Base-by-base conservation (phyloP, 176 grass and related monocot species). In the Bothriochloa decipiens region DNA sequence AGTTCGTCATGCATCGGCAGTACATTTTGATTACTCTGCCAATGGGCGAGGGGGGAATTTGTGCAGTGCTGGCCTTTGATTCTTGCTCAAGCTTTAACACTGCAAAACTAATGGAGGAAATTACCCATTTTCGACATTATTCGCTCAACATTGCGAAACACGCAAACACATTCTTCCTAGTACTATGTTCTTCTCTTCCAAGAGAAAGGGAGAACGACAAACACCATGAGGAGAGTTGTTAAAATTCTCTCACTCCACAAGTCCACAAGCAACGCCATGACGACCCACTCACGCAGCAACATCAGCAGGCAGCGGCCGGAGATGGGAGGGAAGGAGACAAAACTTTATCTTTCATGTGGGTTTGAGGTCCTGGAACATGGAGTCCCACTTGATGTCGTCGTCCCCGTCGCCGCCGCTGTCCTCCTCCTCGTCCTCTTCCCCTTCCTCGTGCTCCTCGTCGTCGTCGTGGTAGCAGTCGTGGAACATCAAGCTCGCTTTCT, bases 301-400 rank as follows among this genome's bases (percentile, higher is more conserved):
- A 36, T 9, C 42, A 60, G 20, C 9, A 63, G 1, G 17, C 1
- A 4, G 23, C 41, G 61, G 8, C n/a, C 11, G 20, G 43, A 23
- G 35, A 53, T 35, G 17, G 8, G 55, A n/a, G 58, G 65, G 28
- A 26, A 37, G 2, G 39, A 28, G 40, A 5, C 2, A 28, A 16
- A 63, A 9, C 15, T 84, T 18, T 4, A 2, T 55, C 32, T 23
- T 92, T 92, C 81, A 92, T 53, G 84, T 92, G 22, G 91, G 91
- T 13, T 87, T 92, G 65, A 92, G 32, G 73, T 92, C 70, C 81
- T 92, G 84, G 8, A 92, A 92, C 91, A 92, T 89, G 49, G 84
- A 92, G 74, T 89, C 81, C 91, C 91, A 92, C 84, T 81, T 89
- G 67, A 92, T 83, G 41, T 88, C 86, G 6, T 32, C 60, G 45